Percentiles rank a stretch among this genome's conserved stretches.
phyloP scores from a whole-genome alignment of 225 moss, liverwort and hornwort species.

The Pseudisothecium myosuroides region DNA sequence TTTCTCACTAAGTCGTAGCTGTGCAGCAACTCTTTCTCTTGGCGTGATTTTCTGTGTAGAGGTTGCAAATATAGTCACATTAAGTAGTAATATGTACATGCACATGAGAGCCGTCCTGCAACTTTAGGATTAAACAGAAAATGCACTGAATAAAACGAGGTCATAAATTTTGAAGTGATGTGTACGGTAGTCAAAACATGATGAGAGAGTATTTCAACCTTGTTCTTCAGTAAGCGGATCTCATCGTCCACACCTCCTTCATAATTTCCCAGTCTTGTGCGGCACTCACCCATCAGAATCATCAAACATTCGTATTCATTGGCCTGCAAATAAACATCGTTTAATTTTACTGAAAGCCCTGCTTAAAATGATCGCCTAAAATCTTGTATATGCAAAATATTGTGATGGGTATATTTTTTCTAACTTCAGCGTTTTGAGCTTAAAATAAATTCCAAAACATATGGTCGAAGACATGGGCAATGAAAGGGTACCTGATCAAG shows the following conservation, averaged over 20 bases:
- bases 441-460: neutral
- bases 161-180: neutral
- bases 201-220: slow-evolving; percentile 17
- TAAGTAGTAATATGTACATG: neutral
- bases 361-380: neutral
- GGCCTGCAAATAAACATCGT: slow-evolving; percentile 34
- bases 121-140: neutral
- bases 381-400: neutral
- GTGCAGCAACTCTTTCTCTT: slow-evolving; percentile 76
- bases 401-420: neutral
- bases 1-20: slow-evolving; percentile 72
- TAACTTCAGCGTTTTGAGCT: neutral
- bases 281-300: slow-evolving; percentile 97
- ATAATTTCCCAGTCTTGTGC: slow-evolving; percentile 72
- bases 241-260: slow-evolving; percentile 79
- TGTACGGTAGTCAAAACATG: neutral
- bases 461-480: neutral
- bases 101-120: neutral
- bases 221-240: slow-evolving; percentile 70
- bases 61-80: neutral
- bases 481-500: slow-evolving; percentile 65
- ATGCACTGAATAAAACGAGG: neutral
- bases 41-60: slow-evolving; percentile 31
- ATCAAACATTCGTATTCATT: slow-evolving; percentile 96
- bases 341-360: neutral